Conservation (phyloP, 1,139 yeast genomes). For the Candida frijolesensis region DNA sequence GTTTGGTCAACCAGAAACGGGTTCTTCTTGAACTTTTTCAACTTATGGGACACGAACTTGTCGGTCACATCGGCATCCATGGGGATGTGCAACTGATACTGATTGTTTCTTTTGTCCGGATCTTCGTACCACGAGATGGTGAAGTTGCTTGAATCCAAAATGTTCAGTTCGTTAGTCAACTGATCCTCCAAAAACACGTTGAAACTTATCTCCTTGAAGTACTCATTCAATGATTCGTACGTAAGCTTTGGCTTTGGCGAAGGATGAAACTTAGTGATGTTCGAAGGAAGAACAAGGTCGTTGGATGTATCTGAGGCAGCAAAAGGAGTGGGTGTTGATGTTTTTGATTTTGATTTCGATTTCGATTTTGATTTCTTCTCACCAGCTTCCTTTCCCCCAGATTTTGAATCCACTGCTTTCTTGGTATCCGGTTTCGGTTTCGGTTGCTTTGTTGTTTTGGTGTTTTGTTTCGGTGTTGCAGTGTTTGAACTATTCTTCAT, state of each 20-base stretch:
- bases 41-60: slow-evolving; percentile 45
- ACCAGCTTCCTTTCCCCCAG: not conserved
- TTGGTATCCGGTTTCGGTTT: not conserved
- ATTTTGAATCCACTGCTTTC: no score
- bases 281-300: slow-evolving; percentile 25
- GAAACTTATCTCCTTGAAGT: slow-evolving; percentile 60
- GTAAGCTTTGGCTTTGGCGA: slow-evolving; percentile 42
- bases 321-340: slow-evolving; percentile 6
- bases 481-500: no score
- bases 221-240: slow-evolving; percentile 52
- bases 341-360: not conserved
- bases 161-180: slow-evolving; percentile 39
- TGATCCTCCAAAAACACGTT: slow-evolving; percentile 65
- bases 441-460: not conserved
- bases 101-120: slow-evolving; percentile 44
- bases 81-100: slow-evolving; percentile 38
- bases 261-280: slow-evolving; percentile 30
- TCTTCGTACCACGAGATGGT: slow-evolving; percentile 57
- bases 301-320: not conserved
- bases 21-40: slow-evolving; percentile 43
- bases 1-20: slow-evolving; percentile 53
- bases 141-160: slow-evolving; percentile 39
- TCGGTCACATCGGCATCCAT: slow-evolving; percentile 41
- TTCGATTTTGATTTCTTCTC: not conserved
- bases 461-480: not conserved